Evolutionary conservation across 2,329 filamentous ascomycete species (phyloP).

Genomic region (Hysterium pulicare): DNA sequence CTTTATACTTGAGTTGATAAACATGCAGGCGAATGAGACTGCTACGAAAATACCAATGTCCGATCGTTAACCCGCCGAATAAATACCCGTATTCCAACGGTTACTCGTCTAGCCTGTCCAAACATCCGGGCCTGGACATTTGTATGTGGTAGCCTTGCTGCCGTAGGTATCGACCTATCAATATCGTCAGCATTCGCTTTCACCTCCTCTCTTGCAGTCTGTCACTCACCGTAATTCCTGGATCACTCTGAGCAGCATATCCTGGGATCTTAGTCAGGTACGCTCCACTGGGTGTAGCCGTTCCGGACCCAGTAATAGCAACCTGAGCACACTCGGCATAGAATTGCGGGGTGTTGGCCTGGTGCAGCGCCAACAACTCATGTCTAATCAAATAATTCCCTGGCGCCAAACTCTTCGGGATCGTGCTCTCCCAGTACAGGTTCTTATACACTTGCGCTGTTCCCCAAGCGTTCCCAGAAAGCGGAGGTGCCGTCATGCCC

Average conservation of each 20-base stretch:
- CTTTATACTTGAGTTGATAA: too few relatives aligned
- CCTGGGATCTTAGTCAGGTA: conserved; percentile 46
- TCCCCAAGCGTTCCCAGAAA: conserved; percentile 50
- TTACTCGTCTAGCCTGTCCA: conserved; percentile 43
- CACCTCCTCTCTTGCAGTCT: not conserved
- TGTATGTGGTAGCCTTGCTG: conserved; percentile 46
- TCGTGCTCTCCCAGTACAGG: conserved; percentile 52
- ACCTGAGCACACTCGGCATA: conserved; percentile 59
- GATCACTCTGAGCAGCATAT: conserved; percentile 43
- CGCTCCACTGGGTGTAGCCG: conserved; percentile 39
- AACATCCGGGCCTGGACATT: conserved; percentile 47
- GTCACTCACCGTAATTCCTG: conserved; percentile 46
- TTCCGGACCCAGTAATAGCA: conserved; percentile 51
- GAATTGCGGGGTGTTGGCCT: conserved; percentile 51
- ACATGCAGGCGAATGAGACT: too few relatives aligned
- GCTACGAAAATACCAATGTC: too few relatives aligned
- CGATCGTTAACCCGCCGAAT: too few relatives aligned
- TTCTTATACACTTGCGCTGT: conserved; percentile 47
- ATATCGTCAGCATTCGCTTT: not conserved
- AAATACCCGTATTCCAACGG: too few relatives aligned
- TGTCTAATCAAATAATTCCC: conserved; percentile 56
- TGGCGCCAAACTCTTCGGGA: conserved; percentile 47
- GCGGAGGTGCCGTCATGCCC: conserved; percentile 46
- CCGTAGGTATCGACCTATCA: conserved; percentile 46
- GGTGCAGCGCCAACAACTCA: conserved; percentile 56